These are phyloP conservation scores for Penicillium expansum DNA, from an alignment of 2,329 filamentous ascomycete genomes.

Conservation along the genomic window DNA sequence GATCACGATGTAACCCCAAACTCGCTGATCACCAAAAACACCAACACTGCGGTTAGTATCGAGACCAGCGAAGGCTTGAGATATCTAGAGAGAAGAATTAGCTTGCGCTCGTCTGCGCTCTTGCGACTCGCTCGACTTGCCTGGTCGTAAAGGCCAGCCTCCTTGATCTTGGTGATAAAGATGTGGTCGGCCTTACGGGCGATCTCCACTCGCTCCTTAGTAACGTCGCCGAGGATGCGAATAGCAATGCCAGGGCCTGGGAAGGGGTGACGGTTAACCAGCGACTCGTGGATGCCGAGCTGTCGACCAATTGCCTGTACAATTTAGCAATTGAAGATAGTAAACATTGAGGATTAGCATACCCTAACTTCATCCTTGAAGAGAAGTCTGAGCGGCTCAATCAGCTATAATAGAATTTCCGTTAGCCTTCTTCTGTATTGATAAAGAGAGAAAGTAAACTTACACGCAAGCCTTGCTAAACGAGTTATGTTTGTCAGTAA, in stretches of 20 bases:
- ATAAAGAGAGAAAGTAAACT: neutral
- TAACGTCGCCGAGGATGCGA: constrained; percentile 80
- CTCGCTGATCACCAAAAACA: constrained; percentile 61
- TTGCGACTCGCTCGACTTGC: neutral
- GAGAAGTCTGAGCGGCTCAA: constrained; percentile 74
- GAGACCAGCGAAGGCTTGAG: neutral
- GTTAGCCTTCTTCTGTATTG: neutral
- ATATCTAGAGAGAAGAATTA: neutral
- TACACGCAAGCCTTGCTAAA: neutral
- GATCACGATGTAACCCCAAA: constrained; percentile 62
- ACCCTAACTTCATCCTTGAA: constrained; percentile 80
- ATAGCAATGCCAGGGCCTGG: constrained; percentile 70
- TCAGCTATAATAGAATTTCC: constrained; percentile 37
- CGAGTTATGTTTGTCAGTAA: neutral
- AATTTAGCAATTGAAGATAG: neutral
- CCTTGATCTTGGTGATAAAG: constrained; percentile 47
- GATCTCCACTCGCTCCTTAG: constrained; percentile 73
- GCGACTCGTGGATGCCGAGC: constrained; percentile 68
- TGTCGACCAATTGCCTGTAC: constrained; percentile 56
- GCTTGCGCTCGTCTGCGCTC: neutral
- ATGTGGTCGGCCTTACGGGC: constrained; percentile 52
- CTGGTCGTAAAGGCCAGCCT: constrained; percentile 44
- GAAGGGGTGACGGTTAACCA: constrained; percentile 75
- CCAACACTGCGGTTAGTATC: constrained; percentile 21
- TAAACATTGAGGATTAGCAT: constrained; percentile 23